phyloP scores from a whole-genome alignment of 768 basidiomycete genomes.

The Phlebiopsis gigantea region DNA sequence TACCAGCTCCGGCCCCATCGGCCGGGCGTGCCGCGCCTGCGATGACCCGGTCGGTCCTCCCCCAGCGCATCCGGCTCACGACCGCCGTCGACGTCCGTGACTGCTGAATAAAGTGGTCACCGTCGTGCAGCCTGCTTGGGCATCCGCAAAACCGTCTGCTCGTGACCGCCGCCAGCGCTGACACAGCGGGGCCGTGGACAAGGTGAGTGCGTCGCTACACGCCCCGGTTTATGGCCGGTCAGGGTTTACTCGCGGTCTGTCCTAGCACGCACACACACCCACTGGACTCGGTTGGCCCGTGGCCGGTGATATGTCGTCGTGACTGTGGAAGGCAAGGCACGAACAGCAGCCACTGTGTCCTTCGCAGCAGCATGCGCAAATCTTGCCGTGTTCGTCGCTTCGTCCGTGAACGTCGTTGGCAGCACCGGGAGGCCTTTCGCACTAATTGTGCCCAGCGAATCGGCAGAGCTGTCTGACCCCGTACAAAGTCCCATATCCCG shows the following conservation, averaged over 20 bases:
- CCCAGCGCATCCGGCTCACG: background rate
- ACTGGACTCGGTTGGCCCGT: background rate
- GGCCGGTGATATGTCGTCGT: background rate
- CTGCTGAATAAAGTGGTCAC: background rate
- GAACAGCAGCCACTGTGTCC: too few species aligned
- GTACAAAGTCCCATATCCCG: too few species aligned
- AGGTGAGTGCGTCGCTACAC: background rate
- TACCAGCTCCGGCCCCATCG: conserved; percentile 1
- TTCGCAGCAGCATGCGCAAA: too few species aligned
- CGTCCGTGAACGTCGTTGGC: too few species aligned
- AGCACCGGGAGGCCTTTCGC: too few species aligned
- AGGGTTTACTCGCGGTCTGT: conserved; percentile 1
- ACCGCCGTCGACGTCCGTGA: background rate
- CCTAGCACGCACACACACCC: background rate
- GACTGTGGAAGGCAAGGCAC: background rate
- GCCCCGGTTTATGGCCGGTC: background rate
- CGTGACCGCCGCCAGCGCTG: too few species aligned
- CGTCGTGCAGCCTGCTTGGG: too few species aligned
- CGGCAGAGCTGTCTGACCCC: too few species aligned
- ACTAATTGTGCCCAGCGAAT: too few species aligned
- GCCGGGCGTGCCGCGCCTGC: background rate
- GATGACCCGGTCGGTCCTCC: background rate
- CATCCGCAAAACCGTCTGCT: too few species aligned
- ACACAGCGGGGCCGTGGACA: background rate
- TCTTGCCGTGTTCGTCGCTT: too few species aligned